Conservation (phyloP, 345 rosid species). For the Salix suchowensis region DNA sequence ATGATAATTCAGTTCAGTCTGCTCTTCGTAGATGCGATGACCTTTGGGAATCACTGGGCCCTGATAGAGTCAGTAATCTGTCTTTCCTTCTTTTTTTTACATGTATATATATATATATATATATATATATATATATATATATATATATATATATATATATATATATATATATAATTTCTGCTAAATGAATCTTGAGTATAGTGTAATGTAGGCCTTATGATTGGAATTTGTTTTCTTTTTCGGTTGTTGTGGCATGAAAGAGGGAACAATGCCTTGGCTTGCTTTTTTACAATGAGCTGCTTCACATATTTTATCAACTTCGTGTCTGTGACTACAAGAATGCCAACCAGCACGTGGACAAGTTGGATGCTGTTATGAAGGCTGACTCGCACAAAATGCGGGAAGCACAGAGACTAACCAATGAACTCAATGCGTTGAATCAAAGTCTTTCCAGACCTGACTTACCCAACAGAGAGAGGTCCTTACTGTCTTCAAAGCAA, state of each 20-base stretch:
- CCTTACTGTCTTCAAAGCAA: constrained; percentile 48
- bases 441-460: constrained; percentile 62
- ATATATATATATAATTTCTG: too few species aligned
- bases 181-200: too few species aligned
- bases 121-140: too few species aligned
- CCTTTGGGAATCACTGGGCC: constrained; percentile 65
- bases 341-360: constrained; percentile 78
- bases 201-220: background rate
- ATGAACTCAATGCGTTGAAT: constrained; percentile 62
- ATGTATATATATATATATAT: too few species aligned
- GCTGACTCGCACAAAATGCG: constrained; percentile 53
- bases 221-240: constrained; percentile 2
- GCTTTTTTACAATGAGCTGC: constrained; percentile 86
- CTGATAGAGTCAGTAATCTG: constrained; percentile 55
- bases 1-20: constrained; percentile 57
- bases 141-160: too few species aligned
- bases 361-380: constrained; percentile 82
- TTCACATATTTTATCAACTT: constrained; percentile 80
- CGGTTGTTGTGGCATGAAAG: constrained; percentile 23
- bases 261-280: constrained; percentile 66
- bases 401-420: constrained; percentile 43
- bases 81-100: too few species aligned
- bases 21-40: constrained; percentile 66
- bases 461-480: constrained; percentile 61
- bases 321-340: constrained; percentile 85